Percentiles rank a stretch among this genome's conserved stretches.
These are phyloP conservation scores for Fusarium buxicola DNA, from an alignment of 2,329 filamentous ascomycete genomes.

Conservation along the genomic window DNA sequence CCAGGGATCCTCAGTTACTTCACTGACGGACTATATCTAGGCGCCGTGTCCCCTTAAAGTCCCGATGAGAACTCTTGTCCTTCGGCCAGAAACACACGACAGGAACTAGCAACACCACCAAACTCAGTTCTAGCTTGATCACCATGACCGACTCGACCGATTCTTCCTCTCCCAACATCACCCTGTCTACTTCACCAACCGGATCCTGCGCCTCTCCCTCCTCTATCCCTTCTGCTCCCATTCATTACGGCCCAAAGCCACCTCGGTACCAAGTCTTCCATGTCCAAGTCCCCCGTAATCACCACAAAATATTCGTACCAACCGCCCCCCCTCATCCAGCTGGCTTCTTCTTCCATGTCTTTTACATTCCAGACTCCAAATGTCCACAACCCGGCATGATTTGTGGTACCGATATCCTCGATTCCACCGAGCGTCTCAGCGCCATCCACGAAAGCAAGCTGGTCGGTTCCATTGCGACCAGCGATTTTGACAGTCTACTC, in stretches of 20 bases:
- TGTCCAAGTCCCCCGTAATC: slow-evolving; percentile 27
- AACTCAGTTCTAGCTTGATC: not conserved
- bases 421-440: slow-evolving; percentile 14
- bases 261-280: slow-evolving; percentile 33
- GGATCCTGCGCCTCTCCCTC: slow-evolving; percentile 7
- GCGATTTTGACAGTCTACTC: slow-evolving; percentile 29
- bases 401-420: slow-evolving; percentile 17
- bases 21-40: slow-evolving; percentile 15
- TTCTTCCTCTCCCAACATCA: slow-evolving; percentile 1
- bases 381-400: slow-evolving; percentile 13
- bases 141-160: slow-evolving; percentile 12
- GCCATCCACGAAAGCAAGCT: slow-evolving; percentile 20
- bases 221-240: not conserved
- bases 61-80: not conserved
- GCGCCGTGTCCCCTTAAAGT: not conserved
- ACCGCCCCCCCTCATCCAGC: slow-evolving; percentile 15
- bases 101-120: not conserved
- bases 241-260: not conserved
- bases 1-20: not conserved
- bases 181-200: not conserved
- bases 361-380: not conserved
- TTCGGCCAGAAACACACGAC: not conserved
- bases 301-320: slow-evolving; percentile 38
- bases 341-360: slow-evolving; percentile 29
- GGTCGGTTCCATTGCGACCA: slow-evolving; percentile 38